Conservation (phyloP, 148 eudicot species). For the Camellia granthamiana region DNA sequence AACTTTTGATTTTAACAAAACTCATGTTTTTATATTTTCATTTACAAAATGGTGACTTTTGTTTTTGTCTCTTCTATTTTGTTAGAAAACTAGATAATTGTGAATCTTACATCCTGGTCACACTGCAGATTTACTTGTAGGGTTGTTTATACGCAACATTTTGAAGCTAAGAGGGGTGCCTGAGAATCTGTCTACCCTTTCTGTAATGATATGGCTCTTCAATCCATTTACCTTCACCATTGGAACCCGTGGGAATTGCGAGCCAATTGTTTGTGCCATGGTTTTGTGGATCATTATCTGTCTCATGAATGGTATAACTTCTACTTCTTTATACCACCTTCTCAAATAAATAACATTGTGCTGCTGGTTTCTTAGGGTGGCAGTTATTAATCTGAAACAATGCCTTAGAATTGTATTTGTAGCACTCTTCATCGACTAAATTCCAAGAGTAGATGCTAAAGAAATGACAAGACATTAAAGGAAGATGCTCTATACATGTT, state of each 20-base stretch:
- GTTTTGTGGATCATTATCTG: slow-evolving; percentile 88
- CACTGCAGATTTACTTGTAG: slow-evolving; percentile 74
- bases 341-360: neutral
- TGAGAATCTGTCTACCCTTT: slow-evolving; percentile 48
- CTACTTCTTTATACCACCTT: slow-evolving; percentile 17
- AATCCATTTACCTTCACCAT: slow-evolving; percentile 99
- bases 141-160: slow-evolving; percentile 65
- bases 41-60: slow-evolving; percentile 15
- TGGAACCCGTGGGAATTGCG: slow-evolving; percentile 99
- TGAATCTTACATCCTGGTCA: neutral
- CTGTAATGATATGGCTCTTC: slow-evolving; percentile 85
- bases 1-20: neutral
- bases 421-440: neutral
- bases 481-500: neutral
- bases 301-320: slow-evolving; percentile 68
- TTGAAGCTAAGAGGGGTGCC: slow-evolving; percentile 89
- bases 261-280: slow-evolving; percentile 87
- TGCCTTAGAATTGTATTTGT: neutral
- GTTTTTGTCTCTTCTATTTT: neutral
- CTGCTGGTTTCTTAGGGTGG: neutral
- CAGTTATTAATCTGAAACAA: neutral
- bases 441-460: neutral
- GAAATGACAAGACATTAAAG: neutral
- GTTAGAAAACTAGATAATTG: neutral
- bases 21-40: slow-evolving; percentile 3